Percentiles rank a stretch among this genome's conserved stretches.
Conservation (phyloP, 2,329 filamentous ascomycete genomes). For the Escovopsis sp. region DNA sequence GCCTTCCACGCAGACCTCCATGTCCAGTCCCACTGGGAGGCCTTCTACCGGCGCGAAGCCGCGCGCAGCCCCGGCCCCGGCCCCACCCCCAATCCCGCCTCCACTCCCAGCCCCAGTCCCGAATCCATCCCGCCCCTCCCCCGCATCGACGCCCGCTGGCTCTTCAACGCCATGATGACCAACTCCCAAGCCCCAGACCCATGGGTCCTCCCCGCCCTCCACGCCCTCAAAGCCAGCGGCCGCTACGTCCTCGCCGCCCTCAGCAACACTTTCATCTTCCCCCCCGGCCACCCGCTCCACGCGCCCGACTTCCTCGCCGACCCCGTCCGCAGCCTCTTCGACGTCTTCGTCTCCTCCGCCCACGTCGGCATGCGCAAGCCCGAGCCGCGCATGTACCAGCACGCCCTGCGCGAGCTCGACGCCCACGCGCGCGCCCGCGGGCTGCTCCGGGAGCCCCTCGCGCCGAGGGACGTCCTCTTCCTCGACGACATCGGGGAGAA, state of each 20-base stretch:
- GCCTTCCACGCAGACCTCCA: constrained; percentile 65
- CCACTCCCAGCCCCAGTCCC: no score
- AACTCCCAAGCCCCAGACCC: constrained; percentile 58
- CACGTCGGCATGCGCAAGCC: constrained; percentile 84
- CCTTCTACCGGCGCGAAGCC: constrained; percentile 42
- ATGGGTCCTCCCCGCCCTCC: constrained; percentile 74
- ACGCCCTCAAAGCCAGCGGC: constrained; percentile 48
- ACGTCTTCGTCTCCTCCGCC: constrained; percentile 76
- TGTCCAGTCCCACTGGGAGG: constrained; percentile 50
- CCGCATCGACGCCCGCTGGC: constrained; percentile 55
- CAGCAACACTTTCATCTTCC: constrained; percentile 84
- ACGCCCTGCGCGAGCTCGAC: constrained; percentile 54
- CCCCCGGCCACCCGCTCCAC: constrained; percentile 54
- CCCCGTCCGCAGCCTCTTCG: constrained; percentile 55
- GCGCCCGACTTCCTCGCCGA: constrained; percentile 32
- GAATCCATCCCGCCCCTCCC: constrained; percentile 46
- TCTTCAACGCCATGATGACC: constrained; percentile 90
- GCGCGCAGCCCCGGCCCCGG: no score
- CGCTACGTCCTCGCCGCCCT: constrained; percentile 65
- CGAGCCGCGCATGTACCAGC: constrained; percentile 64
- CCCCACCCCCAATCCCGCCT: no score
- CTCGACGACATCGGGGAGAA: constrained; percentile 93
- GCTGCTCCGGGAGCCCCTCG: constrained; percentile 31
- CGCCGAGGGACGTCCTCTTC: constrained; percentile 61
- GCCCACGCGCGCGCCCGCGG: constrained; percentile 40